Evolutionary conservation across 805 yeast species (phyloP).

Genomic region (Ogataea corticis): DNA sequence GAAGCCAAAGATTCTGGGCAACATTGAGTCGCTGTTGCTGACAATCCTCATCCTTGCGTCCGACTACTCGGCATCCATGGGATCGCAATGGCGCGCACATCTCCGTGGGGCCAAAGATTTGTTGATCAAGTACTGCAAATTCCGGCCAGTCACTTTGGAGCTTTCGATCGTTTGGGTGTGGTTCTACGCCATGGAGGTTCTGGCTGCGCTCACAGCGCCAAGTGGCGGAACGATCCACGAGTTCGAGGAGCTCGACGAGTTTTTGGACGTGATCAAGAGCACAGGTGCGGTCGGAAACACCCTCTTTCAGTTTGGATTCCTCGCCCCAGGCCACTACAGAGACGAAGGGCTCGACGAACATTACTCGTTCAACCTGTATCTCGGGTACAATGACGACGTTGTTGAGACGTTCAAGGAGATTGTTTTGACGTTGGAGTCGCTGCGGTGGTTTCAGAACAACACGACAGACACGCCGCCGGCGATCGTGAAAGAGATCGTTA

Average conservation of each 20-base stretch:
- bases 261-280: conserved; percentile 32
- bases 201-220: conserved; percentile 59
- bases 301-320: conserved; percentile 31
- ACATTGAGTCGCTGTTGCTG: conserved; percentile 67
- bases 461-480: conserved; percentile 8
- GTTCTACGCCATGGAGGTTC: conserved; percentile 61
- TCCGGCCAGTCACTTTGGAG: conserved; percentile 36
- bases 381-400: conserved; percentile 38
- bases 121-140: conserved; percentile 48
- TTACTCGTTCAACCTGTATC: conserved; percentile 30
- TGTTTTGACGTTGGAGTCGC: conserved; percentile 31
- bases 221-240: conserved; percentile 60
- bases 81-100: conserved; percentile 69
- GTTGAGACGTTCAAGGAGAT: conserved; percentile 35
- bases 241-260: conserved; percentile 47
- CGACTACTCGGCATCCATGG: conserved; percentile 58
- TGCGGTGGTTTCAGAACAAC: conserved; percentile 17
- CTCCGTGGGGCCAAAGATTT: conserved; percentile 67
- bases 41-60: conserved; percentile 70
- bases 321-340: conserved; percentile 27
- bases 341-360: conserved; percentile 5
- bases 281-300: conserved; percentile 24
- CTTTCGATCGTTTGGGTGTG: conserved; percentile 46
- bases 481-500: conserved; percentile 18
- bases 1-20: conserved; percentile 42